These are phyloP conservation scores for Astraeus odoratus DNA, from an alignment of 768 basidiomycete species.

Conservation along the genomic window DNA sequence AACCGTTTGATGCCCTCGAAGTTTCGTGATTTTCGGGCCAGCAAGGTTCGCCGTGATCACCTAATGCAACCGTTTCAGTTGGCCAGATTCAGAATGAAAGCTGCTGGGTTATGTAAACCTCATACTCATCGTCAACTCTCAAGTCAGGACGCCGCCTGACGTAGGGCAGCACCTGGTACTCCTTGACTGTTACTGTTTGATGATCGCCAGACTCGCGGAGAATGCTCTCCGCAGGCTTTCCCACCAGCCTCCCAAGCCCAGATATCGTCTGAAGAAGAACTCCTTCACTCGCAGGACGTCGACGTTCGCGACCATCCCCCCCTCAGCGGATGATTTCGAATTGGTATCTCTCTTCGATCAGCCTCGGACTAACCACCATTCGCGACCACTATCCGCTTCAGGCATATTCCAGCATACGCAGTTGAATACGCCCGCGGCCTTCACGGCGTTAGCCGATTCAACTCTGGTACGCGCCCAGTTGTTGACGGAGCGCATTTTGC, in stretches of 20 bases:
- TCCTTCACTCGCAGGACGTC: conserved; percentile 25
- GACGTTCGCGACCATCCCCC: conserved; percentile 44
- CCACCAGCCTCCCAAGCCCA: conserved; percentile 32
- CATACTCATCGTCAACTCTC: no score
- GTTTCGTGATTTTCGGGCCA: no score
- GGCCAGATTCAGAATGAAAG: no score
- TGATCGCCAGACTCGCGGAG: conserved; percentile 33
- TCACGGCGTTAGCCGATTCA: conserved; percentile 67
- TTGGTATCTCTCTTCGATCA: conserved; percentile 69
- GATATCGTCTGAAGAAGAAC: conserved; percentile 33
- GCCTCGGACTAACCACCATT: conserved; percentile 34
- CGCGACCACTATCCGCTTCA: conserved; percentile 45
- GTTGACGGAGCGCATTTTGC: conserved; percentile 78
- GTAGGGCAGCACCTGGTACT: no score
- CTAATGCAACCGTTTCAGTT: no score
- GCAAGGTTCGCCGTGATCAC: no score
- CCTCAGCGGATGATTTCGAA: conserved; percentile 58
- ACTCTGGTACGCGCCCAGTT: conserved; percentile 76
- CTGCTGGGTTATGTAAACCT: no score
- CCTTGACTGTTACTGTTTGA: conserved; percentile 8
- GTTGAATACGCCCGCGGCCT: conserved; percentile 61
- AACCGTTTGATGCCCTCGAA: no score
- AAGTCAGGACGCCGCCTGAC: no score
- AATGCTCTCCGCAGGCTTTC: conserved; percentile 35
- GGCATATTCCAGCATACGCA: conserved; percentile 83